These are phyloP conservation scores for Eragrostis tef DNA, from an alignment of 202 grass and related monocot species.

Conservation along the genomic window DNA sequence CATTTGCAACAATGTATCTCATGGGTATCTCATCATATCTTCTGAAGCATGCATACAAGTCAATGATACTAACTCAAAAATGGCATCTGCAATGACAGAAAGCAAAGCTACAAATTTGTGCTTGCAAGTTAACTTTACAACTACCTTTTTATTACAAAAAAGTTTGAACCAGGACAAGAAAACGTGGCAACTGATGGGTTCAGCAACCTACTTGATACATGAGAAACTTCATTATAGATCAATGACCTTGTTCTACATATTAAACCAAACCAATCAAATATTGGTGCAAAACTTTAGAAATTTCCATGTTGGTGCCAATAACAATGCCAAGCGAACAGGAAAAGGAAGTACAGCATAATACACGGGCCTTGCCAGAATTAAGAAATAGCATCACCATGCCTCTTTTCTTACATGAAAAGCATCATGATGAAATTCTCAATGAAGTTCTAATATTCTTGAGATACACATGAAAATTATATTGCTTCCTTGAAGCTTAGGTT, in stretches of 20 bases:
- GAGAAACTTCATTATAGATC: background rate
- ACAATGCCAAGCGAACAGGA: background rate
- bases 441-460: slow-evolving; percentile 8
- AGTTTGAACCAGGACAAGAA: slow-evolving; percentile 12
- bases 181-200: background rate
- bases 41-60: background rate
- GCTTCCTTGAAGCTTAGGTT: background rate
- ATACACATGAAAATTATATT: background rate
- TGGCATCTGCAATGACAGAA: background rate
- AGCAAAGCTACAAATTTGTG: slow-evolving; percentile 15
- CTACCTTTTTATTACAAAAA: background rate
- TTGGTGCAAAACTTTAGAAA: background rate
- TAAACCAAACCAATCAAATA: slow-evolving; percentile 6
- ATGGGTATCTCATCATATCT: background rate
- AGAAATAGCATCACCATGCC: background rate
- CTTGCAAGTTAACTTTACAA: slow-evolving; percentile 6
- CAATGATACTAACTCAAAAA: slow-evolving; percentile 9
- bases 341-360: background rate
- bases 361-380: background rate
- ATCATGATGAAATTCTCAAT: background rate
- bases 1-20: no score
- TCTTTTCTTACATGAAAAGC: slow-evolving; percentile 8
- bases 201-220: slow-evolving; percentile 14
- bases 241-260: background rate
- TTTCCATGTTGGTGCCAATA: background rate